Percentiles rank a stretch among this genome's conserved stretches.
Evolutionary conservation across 331 rosid genomes (phyloP).

Genomic region (Malus hybrid): DNA sequence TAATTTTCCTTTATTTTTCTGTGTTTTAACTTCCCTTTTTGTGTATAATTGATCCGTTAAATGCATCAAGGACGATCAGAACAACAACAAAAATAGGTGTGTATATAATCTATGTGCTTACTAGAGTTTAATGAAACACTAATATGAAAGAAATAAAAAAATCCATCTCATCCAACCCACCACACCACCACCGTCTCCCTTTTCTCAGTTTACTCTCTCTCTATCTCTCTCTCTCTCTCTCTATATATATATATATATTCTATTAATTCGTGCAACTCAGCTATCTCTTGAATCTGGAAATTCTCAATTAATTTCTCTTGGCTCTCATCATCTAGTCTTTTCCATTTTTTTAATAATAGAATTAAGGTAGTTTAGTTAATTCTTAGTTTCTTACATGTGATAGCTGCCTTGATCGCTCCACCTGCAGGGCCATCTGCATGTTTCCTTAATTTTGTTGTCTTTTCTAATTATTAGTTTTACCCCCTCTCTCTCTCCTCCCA

Average conservation of each 20-base stretch:
- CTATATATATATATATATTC: background rate
- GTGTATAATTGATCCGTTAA: background rate
- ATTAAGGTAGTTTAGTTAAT: background rate
- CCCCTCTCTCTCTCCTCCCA: conserved; percentile 5
- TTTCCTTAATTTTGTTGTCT: conserved; percentile 23
- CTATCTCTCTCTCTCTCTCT: background rate
- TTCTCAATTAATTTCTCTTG: background rate
- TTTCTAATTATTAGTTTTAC: background rate
- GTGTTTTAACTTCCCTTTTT: background rate
- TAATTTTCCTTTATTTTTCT: too few relatives aligned
- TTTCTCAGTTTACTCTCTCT: background rate
- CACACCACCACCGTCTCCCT: background rate
- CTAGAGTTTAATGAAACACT: background rate
- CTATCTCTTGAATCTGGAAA: background rate
- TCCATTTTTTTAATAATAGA: background rate
- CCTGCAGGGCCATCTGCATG: conserved; percentile 12
- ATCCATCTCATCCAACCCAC: too few relatives aligned
- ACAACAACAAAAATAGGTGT: background rate
- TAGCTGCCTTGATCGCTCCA: background rate
- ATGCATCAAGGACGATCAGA: background rate
- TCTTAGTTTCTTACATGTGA: background rate
- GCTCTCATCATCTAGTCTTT: background rate
- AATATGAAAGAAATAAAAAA: background rate
- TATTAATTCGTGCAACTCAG: background rate
- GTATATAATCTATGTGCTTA: background rate